Conservation (phyloP, 2,329 filamentous ascomycete species). For the Cyphellophora europaea region DNA sequence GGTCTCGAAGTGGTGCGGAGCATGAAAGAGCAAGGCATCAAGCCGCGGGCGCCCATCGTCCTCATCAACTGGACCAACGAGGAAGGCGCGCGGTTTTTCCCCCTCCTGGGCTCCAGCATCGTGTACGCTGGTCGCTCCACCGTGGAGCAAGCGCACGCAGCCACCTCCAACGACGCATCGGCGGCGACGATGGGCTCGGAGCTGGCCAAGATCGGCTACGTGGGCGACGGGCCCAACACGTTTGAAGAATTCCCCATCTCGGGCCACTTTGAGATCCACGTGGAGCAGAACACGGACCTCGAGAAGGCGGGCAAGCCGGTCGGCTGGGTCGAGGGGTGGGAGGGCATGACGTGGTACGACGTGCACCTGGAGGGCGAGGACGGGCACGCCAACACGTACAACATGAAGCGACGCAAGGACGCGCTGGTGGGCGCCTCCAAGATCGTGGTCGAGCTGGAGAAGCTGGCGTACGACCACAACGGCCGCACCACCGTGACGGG, state of each 20-base stretch:
- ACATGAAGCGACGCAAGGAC: constrained; percentile 14
- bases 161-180: constrained; percentile 7
- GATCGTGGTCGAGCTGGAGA: constrained; percentile 8
- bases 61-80: constrained; percentile 24
- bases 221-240: constrained; percentile 11
- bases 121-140: constrained; percentile 14
- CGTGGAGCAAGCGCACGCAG: constrained; percentile 4
- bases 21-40: constrained; percentile 24
- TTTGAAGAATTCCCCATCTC: constrained; percentile 13
- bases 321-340: constrained; percentile 11
- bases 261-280: constrained; percentile 13
- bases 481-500: constrained; percentile 22
- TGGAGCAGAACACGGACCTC: constrained; percentile 10
- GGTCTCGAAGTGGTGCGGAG: constrained; percentile 28
- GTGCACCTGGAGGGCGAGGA: constrained; percentile 11
- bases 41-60: constrained; percentile 17
- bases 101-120: constrained; percentile 8
- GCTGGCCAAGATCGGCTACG: constrained; percentile 10
- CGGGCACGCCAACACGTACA: constrained; percentile 12
- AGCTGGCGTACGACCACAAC: constrained; percentile 9
- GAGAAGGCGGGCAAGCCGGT: constrained; percentile 13
- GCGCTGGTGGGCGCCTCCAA: constrained; percentile 9
- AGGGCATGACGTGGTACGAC: constrained; percentile 13
- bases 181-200: constrained; percentile 10
- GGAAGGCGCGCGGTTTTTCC: constrained; percentile 12